Percentiles rank a stretch among this genome's conserved stretches.
These are phyloP conservation scores for Tulasnella sp. DNA, from an alignment of 768 basidiomycete species.

Conservation along the genomic window DNA sequence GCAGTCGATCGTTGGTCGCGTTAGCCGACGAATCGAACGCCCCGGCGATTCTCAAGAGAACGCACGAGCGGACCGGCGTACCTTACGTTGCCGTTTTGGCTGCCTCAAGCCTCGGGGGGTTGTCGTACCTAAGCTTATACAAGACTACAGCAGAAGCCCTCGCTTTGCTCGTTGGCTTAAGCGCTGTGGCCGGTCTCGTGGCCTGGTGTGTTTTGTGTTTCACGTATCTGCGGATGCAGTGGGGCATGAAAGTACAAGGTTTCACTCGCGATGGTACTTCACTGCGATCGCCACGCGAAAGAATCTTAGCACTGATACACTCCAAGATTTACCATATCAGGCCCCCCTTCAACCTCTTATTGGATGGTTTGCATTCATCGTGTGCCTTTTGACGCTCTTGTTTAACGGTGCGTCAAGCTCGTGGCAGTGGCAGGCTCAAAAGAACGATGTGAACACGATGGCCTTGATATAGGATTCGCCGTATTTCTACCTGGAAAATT, in stretches of 20 bases:
- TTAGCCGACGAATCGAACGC: constrained; percentile 29
- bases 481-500: constrained; percentile 29
- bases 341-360: constrained; percentile 24
- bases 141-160: constrained; percentile 25
- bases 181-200: constrained; percentile 31
- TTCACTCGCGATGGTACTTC: constrained; percentile 25
- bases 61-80: constrained; percentile 16
- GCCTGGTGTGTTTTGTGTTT: constrained; percentile 27
- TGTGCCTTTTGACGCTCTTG: constrained; percentile 15
- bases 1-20: constrained; percentile 30
- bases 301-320: background rate
- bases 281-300: background rate
- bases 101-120: constrained; percentile 8
- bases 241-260: constrained; percentile 27
- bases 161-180: constrained; percentile 32
- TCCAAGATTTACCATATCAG: constrained; percentile 28
- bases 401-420: constrained; percentile 24
- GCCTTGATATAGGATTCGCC: constrained; percentile 13
- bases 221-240: constrained; percentile 23
- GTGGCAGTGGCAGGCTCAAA: too few relatives aligned
- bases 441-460: background rate
- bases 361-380: constrained; percentile 27
- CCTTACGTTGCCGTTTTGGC: constrained; percentile 29
- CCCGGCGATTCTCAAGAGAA: constrained; percentile 28
- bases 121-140: constrained; percentile 31